phyloP scores from a whole-genome alignment of 768 basidiomycete species.

The Leccinum rimulosum region DNA sequence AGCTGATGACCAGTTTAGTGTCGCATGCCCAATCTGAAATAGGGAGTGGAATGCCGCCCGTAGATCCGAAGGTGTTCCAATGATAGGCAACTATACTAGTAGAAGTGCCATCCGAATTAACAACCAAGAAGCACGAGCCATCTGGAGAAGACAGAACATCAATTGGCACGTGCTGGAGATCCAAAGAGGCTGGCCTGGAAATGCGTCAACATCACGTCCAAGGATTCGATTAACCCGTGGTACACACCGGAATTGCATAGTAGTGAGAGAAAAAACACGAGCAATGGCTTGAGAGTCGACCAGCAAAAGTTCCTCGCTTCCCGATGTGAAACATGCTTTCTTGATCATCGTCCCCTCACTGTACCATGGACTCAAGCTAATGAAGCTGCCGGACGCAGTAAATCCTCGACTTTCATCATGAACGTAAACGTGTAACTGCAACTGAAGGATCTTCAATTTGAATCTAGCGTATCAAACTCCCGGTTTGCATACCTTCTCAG shows the following conservation, averaged over 20 bases:
- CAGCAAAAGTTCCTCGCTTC: slow-evolving; percentile 52
- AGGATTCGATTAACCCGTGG: background rate
- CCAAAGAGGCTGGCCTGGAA: slow-evolving; percentile 44
- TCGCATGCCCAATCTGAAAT: slow-evolving; percentile 29
- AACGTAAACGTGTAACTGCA: slow-evolving; percentile 44
- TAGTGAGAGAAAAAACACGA: slow-evolving; percentile 52
- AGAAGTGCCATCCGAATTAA: slow-evolving; percentile 22
- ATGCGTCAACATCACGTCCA: background rate
- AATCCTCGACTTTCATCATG: slow-evolving; percentile 48
- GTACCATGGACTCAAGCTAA: slow-evolving; percentile 50
- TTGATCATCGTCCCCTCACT: slow-evolving; percentile 32
- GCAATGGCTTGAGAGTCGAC: slow-evolving; percentile 44
- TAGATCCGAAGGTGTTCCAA: slow-evolving; percentile 57
- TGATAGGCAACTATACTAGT: slow-evolving; percentile 43
- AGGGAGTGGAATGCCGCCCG: slow-evolving; percentile 39
- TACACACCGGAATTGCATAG: slow-evolving; percentile 52
- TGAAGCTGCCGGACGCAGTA: slow-evolving; percentile 39
- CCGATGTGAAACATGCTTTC: slow-evolving; percentile 44
- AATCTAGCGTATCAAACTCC: background rate
- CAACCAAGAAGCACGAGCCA: slow-evolving; percentile 48
- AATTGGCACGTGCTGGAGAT: slow-evolving; percentile 35
- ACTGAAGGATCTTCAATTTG: slow-evolving; percentile 19
- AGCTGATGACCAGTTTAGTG: slow-evolving; percentile 37
- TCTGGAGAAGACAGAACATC: slow-evolving; percentile 49
- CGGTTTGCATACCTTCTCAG: slow-evolving; percentile 36